Conservation (phyloP, 768 basidiomycete genomes). For the Daedaleopsis nitida region DNA sequence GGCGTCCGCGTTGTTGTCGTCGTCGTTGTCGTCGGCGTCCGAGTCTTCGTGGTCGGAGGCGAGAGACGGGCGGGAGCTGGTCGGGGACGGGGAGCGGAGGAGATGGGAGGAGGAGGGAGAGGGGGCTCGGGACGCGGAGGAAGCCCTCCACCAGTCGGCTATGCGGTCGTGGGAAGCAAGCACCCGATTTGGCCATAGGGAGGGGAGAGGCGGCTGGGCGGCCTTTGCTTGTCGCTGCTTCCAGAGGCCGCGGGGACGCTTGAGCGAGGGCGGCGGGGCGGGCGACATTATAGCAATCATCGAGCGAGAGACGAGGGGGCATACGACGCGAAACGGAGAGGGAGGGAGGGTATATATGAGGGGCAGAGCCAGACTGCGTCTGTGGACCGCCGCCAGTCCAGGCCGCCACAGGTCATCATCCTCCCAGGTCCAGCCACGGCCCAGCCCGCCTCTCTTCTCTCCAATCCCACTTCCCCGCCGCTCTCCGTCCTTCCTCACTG, state of each 20-base stretch:
- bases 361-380: neutral
- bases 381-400: neutral
- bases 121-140: slow-evolving; percentile 4
- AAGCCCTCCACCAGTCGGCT: slow-evolving; percentile 1
- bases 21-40: slow-evolving; percentile 14
- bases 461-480: neutral
- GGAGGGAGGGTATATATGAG: slow-evolving; percentile 1
- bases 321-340: neutral
- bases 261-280: neutral
- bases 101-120: slow-evolving; percentile 2
- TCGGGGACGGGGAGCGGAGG: slow-evolving; percentile 2
- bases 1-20: slow-evolving; percentile 25
- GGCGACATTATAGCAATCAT: slow-evolving; percentile 14
- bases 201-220: neutral
- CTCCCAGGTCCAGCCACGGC: neutral
- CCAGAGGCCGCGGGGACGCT: slow-evolving; percentile 32
- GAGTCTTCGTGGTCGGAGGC: slow-evolving; percentile 8
- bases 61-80: slow-evolving; percentile 4
- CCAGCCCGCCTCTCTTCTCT: neutral
- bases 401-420: neutral
- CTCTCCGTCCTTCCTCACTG: no score
- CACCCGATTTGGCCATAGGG: slow-evolving; percentile 14
- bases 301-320: neutral
- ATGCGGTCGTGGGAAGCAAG: slow-evolving; percentile 19
- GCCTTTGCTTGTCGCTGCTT: slow-evolving; percentile 22